A percentile compares a stretch with the other conserved stretches of the same genome.
Conservation (phyloP, 2,329 filamentous ascomycete genomes). For the Elsinoe fawcettii region DNA sequence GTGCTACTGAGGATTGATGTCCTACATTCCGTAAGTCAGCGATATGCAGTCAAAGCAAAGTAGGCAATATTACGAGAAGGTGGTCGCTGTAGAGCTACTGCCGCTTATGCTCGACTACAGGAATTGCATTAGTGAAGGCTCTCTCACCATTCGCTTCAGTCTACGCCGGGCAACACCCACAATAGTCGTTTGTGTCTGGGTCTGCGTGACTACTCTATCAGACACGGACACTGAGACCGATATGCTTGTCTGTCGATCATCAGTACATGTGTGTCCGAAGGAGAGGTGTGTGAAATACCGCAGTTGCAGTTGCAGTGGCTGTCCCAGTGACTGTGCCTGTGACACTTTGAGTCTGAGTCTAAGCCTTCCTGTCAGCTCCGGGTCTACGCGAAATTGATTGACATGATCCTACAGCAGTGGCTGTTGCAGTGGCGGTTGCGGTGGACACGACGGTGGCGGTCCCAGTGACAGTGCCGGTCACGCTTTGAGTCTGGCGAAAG, state of each 20-base stretch:
- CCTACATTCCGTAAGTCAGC: neutral
- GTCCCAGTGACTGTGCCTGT: conserved; percentile 6
- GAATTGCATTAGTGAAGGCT: conserved; percentile 9
- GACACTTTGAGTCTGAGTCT: conserved; percentile 4
- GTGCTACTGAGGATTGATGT: conserved; percentile 4
- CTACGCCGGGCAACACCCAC: conserved; percentile 2
- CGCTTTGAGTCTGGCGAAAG: neutral
- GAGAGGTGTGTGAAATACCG: neutral
- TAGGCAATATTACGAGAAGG: conserved; percentile 6
- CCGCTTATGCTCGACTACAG: neutral
- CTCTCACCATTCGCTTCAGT: conserved; percentile 1
- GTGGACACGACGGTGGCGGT: neutral
- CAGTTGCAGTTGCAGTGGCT: neutral
- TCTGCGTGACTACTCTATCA: neutral
- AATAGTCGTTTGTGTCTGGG: neutral
- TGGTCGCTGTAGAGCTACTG: neutral
- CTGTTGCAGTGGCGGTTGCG: neutral
- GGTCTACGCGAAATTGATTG: neutral
- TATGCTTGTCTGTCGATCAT: conserved; percentile 1
- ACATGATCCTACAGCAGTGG: neutral
- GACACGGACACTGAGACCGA: neutral
- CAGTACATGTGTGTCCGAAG: neutral
- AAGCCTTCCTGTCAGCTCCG: neutral
- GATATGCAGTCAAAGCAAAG: neutral
- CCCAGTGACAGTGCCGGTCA: neutral